Conservation (phyloP, 768 basidiomycete species). For the Xerocomellus dryophilus region DNA sequence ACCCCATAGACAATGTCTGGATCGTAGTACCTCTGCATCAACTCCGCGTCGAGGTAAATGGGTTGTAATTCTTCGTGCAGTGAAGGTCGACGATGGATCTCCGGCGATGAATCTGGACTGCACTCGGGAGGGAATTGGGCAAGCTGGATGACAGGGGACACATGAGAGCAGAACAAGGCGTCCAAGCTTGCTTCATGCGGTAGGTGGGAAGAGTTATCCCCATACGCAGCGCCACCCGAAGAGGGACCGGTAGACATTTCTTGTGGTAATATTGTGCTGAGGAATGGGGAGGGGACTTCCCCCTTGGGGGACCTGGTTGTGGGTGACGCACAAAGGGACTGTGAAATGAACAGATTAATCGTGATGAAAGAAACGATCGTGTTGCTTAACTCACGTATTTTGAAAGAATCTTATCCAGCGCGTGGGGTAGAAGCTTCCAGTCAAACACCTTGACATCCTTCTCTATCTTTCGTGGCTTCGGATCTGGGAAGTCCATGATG, state of each 20-base stretch:
- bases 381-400: constrained; percentile 65
- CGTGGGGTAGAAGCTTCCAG: constrained; percentile 68
- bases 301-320: constrained; percentile 23
- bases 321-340: constrained; percentile 51
- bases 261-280: constrained; percentile 26
- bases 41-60: constrained; percentile 23
- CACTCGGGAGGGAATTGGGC: constrained; percentile 17
- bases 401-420: constrained; percentile 74
- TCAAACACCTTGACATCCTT: constrained; percentile 92
- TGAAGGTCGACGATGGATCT: constrained; percentile 12
- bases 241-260: constrained; percentile 2
- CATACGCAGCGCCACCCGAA: constrained; percentile 19
- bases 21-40: constrained; percentile 23
- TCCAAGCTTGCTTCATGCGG: constrained; percentile 18
- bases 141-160: constrained; percentile 19
- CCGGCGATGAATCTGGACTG: constrained; percentile 12
- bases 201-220: constrained; percentile 4
- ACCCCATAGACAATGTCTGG: constrained; percentile 17
- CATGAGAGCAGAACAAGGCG: constrained; percentile 18
- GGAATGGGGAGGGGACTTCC: constrained; percentile 30
- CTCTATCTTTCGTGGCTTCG: constrained; percentile 94
- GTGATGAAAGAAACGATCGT: background rate
- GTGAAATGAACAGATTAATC: constrained; percentile 4
- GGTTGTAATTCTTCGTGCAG: constrained; percentile 23
- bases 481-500: constrained; percentile 94